Evolutionary conservation across 1,139 yeast species (phyloP).

Genomic region (Blastobotrys persicus): DNA sequence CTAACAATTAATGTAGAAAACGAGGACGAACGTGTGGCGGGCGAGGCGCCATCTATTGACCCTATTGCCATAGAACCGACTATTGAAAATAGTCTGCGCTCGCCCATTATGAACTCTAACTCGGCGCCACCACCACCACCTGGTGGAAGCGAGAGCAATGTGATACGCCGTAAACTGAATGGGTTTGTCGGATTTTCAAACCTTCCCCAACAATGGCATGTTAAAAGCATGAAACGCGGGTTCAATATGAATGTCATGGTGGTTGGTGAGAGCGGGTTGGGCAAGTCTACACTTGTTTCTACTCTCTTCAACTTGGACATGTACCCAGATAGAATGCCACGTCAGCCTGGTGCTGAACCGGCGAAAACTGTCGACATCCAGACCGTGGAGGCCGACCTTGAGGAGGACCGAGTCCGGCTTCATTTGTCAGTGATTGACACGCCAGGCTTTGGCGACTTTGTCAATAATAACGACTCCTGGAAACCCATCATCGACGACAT

Average conservation of each 20-base stretch:
- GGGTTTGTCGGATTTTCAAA: slow-evolving; percentile 98
- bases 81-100: slow-evolving; percentile 22
- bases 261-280: slow-evolving; percentile 79
- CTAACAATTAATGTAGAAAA: not conserved
- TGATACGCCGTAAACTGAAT: slow-evolving; percentile 77
- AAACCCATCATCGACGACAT: slow-evolving; percentile 90
- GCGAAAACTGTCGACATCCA: slow-evolving; percentile 58
- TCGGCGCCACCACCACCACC: slow-evolving; percentile 7
- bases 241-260: slow-evolving; percentile 85
- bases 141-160: slow-evolving; percentile 33
- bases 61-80: slow-evolving; percentile 28
- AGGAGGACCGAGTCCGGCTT: slow-evolving; percentile 90
- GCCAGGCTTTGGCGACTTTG: slow-evolving; percentile 91
- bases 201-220: slow-evolving; percentile 98
- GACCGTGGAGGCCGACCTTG: slow-evolving; percentile 69
- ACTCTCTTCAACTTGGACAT: slow-evolving; percentile 83
- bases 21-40: slow-evolving; percentile 15
- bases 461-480: slow-evolving; percentile 89
- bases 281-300: slow-evolving; percentile 88
- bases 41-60: slow-evolving; percentile 29
- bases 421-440: slow-evolving; percentile 83
- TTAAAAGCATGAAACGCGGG: slow-evolving; percentile 92
- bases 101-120: slow-evolving; percentile 24
- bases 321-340: slow-evolving; percentile 43
- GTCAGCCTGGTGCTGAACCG: slow-evolving; percentile 37